Conservation (phyloP, 1,284 basidiomycete species). For the Cystobasidiaceae sp. region DNA sequence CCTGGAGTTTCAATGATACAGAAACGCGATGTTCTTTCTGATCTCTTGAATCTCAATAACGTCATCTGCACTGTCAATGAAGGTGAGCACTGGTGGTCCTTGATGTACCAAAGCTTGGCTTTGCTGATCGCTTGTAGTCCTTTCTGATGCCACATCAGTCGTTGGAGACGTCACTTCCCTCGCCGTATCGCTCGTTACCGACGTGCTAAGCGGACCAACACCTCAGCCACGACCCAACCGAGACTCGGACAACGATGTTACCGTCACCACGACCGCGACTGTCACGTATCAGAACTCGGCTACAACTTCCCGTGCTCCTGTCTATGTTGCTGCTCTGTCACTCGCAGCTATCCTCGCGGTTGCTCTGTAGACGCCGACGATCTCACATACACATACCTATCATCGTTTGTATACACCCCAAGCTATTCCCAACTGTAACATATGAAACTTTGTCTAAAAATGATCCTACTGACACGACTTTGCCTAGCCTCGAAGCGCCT, state of each 20-base stretch:
- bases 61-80: not conserved
- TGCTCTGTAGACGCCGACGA: not conserved
- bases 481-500: not conserved
- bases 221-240: not conserved
- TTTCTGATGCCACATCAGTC: slow-evolving; percentile 4
- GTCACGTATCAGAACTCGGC: not conserved
- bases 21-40: not conserved
- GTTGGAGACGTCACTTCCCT: not conserved
- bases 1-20: not conserved
- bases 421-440: not conserved
- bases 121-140: slow-evolving; percentile 4
- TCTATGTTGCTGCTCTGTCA: not conserved
- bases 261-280: not conserved
- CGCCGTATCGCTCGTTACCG: not conserved
- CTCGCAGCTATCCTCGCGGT: not conserved
- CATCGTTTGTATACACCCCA: not conserved
- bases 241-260: not conserved
- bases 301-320: not conserved
- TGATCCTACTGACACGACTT: too few relatives aligned
- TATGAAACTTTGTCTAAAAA: not conserved
- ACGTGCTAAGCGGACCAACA: not conserved
- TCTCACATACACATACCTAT: not conserved
- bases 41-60: not conserved
- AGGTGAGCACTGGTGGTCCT: not conserved
- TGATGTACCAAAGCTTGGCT: slow-evolving; percentile 7